Evolutionary conservation across 495 filamentous ascomycete species (phyloP).

Genomic region (Xylaria bambusicola): DNA sequence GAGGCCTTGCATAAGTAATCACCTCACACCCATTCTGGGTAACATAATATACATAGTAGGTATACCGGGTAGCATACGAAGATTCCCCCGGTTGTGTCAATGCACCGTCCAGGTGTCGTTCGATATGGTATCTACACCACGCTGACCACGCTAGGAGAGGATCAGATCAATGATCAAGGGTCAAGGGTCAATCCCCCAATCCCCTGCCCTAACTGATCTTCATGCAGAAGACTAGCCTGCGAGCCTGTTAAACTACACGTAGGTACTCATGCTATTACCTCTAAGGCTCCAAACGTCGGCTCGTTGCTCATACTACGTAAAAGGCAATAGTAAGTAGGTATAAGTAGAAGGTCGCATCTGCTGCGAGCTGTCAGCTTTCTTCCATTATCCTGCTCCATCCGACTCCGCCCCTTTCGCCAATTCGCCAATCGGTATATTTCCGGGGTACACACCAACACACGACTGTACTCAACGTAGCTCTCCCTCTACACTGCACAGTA

Average conservation of each 20-base stretch:
- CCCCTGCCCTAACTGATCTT: neutral
- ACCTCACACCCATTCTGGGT: too few species aligned
- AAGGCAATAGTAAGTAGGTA: too few species aligned
- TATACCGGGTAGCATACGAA: too few species aligned
- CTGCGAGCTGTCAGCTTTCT: constrained; percentile 7
- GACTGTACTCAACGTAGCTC: constrained; percentile 1
- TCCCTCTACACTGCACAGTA: too few species aligned
- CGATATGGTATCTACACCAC: too few species aligned
- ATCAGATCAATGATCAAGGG: neutral
- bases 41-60: too few species aligned
- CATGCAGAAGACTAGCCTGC: neutral
- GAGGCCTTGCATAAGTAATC: neutral
- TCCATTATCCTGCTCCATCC: constrained; percentile 1
- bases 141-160: too few species aligned
- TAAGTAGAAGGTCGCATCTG: constrained; percentile 2
- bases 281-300: too few species aligned
- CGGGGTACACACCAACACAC: neutral
- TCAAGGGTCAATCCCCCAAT: neutral
- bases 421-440: constrained; percentile 20
- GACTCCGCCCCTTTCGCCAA: neutral
- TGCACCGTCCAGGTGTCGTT: neutral
- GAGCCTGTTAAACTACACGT: neutral
- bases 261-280: too few species aligned
- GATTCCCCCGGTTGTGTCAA: neutral
- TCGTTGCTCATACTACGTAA: too few species aligned